These are phyloP conservation scores for Artomyces pyxidatus DNA, from an alignment of 768 basidiomycete species.

Conservation along the genomic window DNA sequence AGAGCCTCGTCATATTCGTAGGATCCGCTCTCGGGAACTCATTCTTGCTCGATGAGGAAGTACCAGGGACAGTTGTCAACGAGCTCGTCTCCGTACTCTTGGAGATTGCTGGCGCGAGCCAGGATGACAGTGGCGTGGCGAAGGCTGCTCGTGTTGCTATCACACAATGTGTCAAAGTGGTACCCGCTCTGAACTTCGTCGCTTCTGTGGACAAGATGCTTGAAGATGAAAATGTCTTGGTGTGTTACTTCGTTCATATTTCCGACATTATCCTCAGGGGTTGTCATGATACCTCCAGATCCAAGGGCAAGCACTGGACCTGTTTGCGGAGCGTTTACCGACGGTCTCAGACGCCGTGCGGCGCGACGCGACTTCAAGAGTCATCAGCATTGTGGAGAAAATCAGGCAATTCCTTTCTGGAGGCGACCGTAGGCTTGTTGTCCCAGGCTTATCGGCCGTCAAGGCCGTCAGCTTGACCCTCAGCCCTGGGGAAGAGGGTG, in stretches of 20 bases:
- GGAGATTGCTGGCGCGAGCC: slow-evolving; percentile 28
- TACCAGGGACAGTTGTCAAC: slow-evolving; percentile 23
- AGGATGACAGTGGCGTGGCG: slow-evolving; percentile 5
- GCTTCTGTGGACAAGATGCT: slow-evolving; percentile 47
- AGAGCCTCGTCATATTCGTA: slow-evolving; percentile 60
- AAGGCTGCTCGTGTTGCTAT: slow-evolving; percentile 12
- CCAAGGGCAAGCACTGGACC: slow-evolving; percentile 58
- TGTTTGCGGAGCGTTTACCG: slow-evolving; percentile 60
- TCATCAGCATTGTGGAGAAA: slow-evolving; percentile 44
- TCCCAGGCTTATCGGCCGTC: slow-evolving; percentile 52
- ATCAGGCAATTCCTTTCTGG: slow-evolving; percentile 42
- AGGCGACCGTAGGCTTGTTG: slow-evolving; percentile 31
- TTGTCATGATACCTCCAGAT: slow-evolving; percentile 34
- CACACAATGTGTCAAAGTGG: slow-evolving; percentile 37
- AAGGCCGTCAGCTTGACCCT: slow-evolving; percentile 50
- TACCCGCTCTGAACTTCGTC: slow-evolving; percentile 69
- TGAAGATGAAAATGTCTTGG: slow-evolving; percentile 7
- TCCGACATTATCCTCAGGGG: slow-evolving; percentile 42
- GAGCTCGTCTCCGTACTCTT: slow-evolving; percentile 43
- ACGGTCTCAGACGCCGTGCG: slow-evolving; percentile 52
- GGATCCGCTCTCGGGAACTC: slow-evolving; percentile 39
- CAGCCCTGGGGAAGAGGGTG: slow-evolving; percentile 56
- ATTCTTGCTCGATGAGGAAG: slow-evolving; percentile 16
- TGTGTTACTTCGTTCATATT: slow-evolving; percentile 27
- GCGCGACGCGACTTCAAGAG: slow-evolving; percentile 35